Percentiles rank a stretch among this genome's conserved stretches.
These are phyloP conservation scores for Colletotrichum lentis DNA, from an alignment of 2,329 filamentous ascomycete genomes.

Conservation along the genomic window DNA sequence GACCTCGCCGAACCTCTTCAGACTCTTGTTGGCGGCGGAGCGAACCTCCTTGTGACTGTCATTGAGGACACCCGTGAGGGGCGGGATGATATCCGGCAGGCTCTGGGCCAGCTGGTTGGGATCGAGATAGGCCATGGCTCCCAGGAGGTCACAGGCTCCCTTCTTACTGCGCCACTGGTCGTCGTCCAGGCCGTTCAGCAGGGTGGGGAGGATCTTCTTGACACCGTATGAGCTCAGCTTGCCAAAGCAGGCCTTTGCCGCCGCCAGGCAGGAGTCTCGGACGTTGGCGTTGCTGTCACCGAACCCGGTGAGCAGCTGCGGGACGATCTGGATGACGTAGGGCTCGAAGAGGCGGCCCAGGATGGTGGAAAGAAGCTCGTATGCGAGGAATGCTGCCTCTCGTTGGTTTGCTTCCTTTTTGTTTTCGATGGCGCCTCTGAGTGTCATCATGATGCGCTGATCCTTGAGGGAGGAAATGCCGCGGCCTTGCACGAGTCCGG, in stretches of 20 bases:
- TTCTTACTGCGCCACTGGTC: constrained; percentile 98
- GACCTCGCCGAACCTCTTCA: constrained; percentile 98
- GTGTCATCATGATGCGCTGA: constrained; percentile 82
- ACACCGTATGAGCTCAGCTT: constrained; percentile 95
- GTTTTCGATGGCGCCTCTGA: constrained; percentile 87
- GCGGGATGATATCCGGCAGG: constrained; percentile 95
- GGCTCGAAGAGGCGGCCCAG: constrained; percentile 92
- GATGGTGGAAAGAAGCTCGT: constrained; percentile 86
- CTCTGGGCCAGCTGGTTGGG: constrained; percentile 92
- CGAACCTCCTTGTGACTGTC: constrained; percentile 99
- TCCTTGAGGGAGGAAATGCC: constrained; percentile 84
- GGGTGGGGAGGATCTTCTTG: constrained; percentile 89
- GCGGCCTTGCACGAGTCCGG: constrained; percentile 87
- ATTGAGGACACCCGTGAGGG: constrained; percentile 90
- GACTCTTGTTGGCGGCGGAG: constrained; percentile 87
- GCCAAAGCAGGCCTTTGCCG: constrained; percentile 92
- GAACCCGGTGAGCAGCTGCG: constrained; percentile 87
- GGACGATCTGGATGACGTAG: constrained; percentile 94
- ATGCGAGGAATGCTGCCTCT: constrained; percentile 87
- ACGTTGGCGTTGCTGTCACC: constrained; percentile 90
- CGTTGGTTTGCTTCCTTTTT: constrained; percentile 91
- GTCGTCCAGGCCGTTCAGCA: constrained; percentile 91
- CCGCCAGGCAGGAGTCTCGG: constrained; percentile 89
- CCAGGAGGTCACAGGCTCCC: constrained; percentile 93
- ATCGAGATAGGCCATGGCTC: constrained; percentile 98